Evolutionary conservation across 257 asterid species (phyloP).

Genomic region (Solanum chiquidenum): DNA sequence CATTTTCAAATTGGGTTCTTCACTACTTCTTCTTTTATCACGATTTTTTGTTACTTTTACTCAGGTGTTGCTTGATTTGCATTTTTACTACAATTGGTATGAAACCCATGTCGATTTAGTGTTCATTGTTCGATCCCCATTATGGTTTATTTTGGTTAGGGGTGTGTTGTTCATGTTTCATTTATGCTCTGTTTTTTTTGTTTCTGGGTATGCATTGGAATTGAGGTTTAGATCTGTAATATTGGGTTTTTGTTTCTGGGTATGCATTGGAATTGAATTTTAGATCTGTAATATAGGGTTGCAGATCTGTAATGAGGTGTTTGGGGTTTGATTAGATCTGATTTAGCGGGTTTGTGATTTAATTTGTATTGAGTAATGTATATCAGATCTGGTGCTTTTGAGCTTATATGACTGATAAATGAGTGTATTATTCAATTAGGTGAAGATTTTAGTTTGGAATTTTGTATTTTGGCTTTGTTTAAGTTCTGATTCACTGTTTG

Average conservation of each 20-base stretch:
- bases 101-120: background rate
- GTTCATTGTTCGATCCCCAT: background rate
- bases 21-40: too few species aligned
- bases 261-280: background rate
- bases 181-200: background rate
- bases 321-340: slow-evolving; percentile 3
- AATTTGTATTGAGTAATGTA: background rate
- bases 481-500: background rate
- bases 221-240: background rate
- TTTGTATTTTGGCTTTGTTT: background rate
- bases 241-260: background rate
- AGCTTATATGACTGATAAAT: background rate
- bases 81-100: background rate
- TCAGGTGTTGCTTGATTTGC: background rate
- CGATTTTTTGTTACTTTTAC: too few species aligned
- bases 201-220: background rate
- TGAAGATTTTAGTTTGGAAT: background rate
- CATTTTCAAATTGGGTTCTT: background rate
- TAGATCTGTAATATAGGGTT: background rate
- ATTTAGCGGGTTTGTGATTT: background rate
- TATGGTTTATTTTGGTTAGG: background rate
- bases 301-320: background rate
- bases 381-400: background rate
- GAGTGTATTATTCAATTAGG: background rate
- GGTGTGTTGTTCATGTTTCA: background rate